These are phyloP conservation scores for Nemophila menziesii DNA, from an alignment of 257 asterid species.

Conservation along the genomic window DNA sequence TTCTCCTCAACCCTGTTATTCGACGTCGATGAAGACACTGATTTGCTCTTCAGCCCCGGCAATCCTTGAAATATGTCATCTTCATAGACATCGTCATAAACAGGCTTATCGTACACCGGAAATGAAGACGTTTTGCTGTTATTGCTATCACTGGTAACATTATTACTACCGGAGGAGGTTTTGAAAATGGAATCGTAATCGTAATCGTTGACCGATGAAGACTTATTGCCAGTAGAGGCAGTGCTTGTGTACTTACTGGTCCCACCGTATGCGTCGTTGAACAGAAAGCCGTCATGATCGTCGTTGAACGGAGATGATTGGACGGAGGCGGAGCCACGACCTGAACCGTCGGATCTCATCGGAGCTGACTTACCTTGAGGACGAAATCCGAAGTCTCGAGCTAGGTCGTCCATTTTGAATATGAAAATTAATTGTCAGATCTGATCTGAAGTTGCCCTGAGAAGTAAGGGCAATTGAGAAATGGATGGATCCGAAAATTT, in stretches of 20 bases:
- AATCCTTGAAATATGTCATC: conserved; percentile 89
- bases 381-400: conserved; percentile 62
- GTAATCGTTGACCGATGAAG: conserved; percentile 26
- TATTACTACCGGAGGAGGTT: conserved; percentile 15
- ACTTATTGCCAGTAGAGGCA: background rate
- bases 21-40: conserved; percentile 32
- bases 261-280: conserved; percentile 66
- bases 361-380: conserved; percentile 87
- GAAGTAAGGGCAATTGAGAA: background rate
- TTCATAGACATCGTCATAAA: conserved; percentile 84
- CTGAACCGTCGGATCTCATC: conserved; percentile 63
- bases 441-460: conserved; percentile 11
- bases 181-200: conserved; percentile 51
- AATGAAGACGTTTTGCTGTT: conserved; percentile 24
- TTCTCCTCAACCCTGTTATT: conserved; percentile 45
- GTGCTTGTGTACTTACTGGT: conserved; percentile 40
- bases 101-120: conserved; percentile 94
- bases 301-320: conserved; percentile 6
- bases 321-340: conserved; percentile 22
- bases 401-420: conserved; percentile 67
- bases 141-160: conserved; percentile 11
- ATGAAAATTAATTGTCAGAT: conserved; percentile 17
- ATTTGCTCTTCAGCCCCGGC: conserved; percentile 78
- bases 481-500: background rate
- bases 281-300: conserved; percentile 5